Evolutionary conservation across 2,329 filamentous ascomycete genomes (phyloP).

Genomic region (Colletotrichum salicis): DNA sequence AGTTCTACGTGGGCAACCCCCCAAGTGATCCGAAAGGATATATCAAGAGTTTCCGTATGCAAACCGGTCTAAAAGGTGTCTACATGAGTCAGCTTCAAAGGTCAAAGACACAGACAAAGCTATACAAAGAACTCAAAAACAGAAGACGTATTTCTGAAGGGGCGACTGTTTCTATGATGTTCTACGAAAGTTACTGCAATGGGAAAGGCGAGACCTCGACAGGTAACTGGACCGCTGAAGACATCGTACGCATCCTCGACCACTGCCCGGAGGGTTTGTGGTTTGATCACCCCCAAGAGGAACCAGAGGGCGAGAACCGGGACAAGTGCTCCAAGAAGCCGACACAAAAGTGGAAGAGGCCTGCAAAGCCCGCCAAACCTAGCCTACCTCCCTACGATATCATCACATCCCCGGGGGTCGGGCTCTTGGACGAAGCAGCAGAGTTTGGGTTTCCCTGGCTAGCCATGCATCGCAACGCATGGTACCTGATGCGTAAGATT

Average conservation of each 20-base stretch:
- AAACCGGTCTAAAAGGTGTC: not conserved
- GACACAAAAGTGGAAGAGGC: not conserved
- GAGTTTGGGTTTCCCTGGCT: not conserved
- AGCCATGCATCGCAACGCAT: not conserved
- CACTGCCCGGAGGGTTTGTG: not conserved
- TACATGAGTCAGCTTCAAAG: not conserved
- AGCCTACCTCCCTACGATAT: not conserved
- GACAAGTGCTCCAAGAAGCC: not conserved
- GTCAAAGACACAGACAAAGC: not conserved
- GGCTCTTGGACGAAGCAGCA: not conserved
- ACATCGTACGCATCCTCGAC: not conserved
- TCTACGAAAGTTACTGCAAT: not conserved
- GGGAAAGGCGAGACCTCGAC: not conserved
- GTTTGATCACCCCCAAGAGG: not conserved
- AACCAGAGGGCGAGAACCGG: not conserved
- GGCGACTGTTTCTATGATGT: not conserved
- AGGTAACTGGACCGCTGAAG: not conserved
- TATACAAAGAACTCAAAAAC: not conserved
- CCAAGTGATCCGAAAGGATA: not conserved
- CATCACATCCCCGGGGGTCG: not conserved
- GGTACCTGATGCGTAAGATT: not conserved
- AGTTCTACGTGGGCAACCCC: not conserved
- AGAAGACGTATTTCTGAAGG: not conserved
- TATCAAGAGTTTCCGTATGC: not conserved
- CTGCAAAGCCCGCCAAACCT: not conserved